Evolutionary conservation across 441 rosid genomes (phyloP).

Genomic region (Theobroma grandiflorum): DNA sequence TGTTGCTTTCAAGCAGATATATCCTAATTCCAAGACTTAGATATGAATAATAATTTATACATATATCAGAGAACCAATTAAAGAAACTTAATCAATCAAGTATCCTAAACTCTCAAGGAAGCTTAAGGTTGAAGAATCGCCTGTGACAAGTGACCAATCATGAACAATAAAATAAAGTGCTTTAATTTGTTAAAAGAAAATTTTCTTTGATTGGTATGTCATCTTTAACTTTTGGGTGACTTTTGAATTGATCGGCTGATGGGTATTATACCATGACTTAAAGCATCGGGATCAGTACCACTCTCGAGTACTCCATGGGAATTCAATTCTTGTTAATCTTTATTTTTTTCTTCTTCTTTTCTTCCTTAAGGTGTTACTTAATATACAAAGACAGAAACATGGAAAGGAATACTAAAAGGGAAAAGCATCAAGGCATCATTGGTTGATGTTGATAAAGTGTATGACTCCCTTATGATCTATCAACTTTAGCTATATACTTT

Average conservation of each 20-base stretch:
- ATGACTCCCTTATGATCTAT: constrained; percentile 25
- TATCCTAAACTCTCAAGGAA: constrained; percentile 33
- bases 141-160: constrained; percentile 54
- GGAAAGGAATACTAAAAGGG: constrained; percentile 45
- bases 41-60: not conserved
- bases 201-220: constrained; percentile 37
- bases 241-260: constrained; percentile 40
- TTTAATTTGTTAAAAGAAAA: constrained; percentile 30
- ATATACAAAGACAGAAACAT: constrained; percentile 24
- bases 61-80: not conserved
- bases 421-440: constrained; percentile 54
- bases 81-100: constrained; percentile 38
- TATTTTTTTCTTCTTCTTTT: not conserved
- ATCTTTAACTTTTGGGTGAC: constrained; percentile 30
- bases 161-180: constrained; percentile 27
- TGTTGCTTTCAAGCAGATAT: not conserved
- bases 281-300: constrained; percentile 44
- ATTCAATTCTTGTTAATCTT: constrained; percentile 32
- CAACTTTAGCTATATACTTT: constrained; percentile 17
- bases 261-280: constrained; percentile 41
- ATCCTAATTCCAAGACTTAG: not conserved
- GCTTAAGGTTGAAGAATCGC: constrained; percentile 54
- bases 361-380: not conserved
- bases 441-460: constrained; percentile 38
- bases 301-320: constrained; percentile 35